Conservation (phyloP, 805 yeast species). For the Hanseniaspora thailandica region DNA sequence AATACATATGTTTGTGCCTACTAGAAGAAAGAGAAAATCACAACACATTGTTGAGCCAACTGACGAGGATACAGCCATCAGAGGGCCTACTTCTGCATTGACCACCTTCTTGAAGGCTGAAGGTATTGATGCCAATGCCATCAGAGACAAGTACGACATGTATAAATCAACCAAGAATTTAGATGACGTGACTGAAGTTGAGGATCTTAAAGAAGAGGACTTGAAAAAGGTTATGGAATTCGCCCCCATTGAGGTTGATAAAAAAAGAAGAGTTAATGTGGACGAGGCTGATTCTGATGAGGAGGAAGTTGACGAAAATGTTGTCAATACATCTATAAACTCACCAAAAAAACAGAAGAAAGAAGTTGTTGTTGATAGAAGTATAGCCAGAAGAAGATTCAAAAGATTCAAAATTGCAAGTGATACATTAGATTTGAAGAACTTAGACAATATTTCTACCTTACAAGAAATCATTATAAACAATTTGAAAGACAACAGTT, state of each 20-base stretch:
- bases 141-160: conserved; percentile 39
- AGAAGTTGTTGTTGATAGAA: conserved; percentile 8
- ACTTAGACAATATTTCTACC: conserved; percentile 50
- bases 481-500: conserved; percentile 37
- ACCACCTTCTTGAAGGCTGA: conserved; percentile 80
- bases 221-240: conserved; percentile 21
- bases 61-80: conserved; percentile 20
- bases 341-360: not conserved
- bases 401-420: conserved; percentile 53
- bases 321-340: conserved; percentile 10
- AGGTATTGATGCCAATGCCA: conserved; percentile 76
- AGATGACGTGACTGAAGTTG: conserved; percentile 20
- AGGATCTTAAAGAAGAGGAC: conserved; percentile 17
- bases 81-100: conserved; percentile 69
- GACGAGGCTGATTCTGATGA: conserved; percentile 18
- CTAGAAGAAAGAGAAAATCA: conserved; percentile 13
- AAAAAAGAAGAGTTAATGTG: conserved; percentile 1
- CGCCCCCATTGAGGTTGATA: not conserved
- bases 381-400: conserved; percentile 17
- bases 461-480: conserved; percentile 74
- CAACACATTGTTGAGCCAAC: not conserved
- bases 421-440: conserved; percentile 59
- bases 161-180: conserved; percentile 23
- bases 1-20: conserved; percentile 9
- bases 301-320: conserved; percentile 18